A percentile compares a stretch with the other conserved stretches of the same genome.
phyloP scores from a whole-genome alignment of 2,329 filamentous ascomycete species.

The Phyllosticta ampelicida region DNA sequence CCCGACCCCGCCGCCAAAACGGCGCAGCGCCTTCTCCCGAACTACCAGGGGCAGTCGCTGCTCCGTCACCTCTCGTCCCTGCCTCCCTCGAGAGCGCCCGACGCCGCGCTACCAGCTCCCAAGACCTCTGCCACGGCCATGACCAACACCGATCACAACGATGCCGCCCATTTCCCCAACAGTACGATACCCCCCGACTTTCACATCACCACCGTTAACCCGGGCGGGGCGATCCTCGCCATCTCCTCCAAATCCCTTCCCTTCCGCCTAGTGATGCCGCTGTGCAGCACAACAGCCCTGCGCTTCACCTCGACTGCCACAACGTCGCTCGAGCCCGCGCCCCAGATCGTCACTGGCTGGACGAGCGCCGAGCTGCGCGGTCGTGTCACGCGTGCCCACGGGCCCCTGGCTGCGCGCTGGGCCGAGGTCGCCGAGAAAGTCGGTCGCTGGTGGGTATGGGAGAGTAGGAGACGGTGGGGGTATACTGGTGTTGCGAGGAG shows the following conservation, averaged over 20 bases:
- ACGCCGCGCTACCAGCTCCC: not conserved
- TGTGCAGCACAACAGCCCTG: constrained; percentile 16
- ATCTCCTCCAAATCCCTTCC: constrained; percentile 15
- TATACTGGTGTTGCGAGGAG: constrained; percentile 16
- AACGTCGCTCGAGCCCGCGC: constrained; percentile 26
- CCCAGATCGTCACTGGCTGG: constrained; percentile 6
- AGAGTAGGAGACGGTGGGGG: constrained; percentile 19
- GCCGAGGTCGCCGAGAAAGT: constrained; percentile 26
- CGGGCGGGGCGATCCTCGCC: constrained; percentile 17
- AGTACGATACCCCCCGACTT: constrained; percentile 16
- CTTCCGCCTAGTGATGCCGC: constrained; percentile 17
- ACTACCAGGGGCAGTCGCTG: constrained; percentile 40
- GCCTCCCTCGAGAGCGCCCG: not conserved
- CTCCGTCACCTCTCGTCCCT: constrained; percentile 20
- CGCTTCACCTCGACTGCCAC: constrained; percentile 27
- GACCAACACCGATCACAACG: not conserved
- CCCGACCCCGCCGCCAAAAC: constrained; percentile 20
- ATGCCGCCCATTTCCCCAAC: not conserved
- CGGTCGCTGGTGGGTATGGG: constrained; percentile 30
- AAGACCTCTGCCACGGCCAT: not conserved
- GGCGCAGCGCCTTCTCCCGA: constrained; percentile 31
- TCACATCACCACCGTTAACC: constrained; percentile 20
- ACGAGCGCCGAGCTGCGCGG: constrained; percentile 21
- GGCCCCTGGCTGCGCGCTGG: constrained; percentile 27
- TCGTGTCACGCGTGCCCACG: constrained; percentile 18